phyloP scores from a whole-genome alignment of 2,329 filamentous ascomycete genomes.

The Knufia fluminis region DNA sequence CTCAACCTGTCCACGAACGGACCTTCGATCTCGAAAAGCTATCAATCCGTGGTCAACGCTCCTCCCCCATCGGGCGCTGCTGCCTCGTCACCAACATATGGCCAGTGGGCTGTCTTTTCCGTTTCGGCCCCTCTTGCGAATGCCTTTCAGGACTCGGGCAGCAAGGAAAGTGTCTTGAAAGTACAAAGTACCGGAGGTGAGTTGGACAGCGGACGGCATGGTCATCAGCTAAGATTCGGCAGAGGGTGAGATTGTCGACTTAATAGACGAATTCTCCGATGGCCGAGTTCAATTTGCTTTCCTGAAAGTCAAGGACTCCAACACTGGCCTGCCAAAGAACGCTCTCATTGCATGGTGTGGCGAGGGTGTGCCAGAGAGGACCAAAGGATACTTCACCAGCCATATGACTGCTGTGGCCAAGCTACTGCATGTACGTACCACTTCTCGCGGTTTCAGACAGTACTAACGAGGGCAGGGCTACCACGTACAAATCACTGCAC shows the following conservation, averaged over 20 bases:
- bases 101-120: constrained; percentile 87
- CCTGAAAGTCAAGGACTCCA: constrained; percentile 91
- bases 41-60: constrained; percentile 58
- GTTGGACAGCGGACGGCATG: constrained; percentile 15
- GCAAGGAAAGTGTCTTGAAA: constrained; percentile 91
- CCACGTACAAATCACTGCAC: constrained; percentile 93
- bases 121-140: constrained; percentile 87
- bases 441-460: constrained; percentile 8
- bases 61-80: constrained; percentile 47
- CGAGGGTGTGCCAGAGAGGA: constrained; percentile 93
- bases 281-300: constrained; percentile 95
- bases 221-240: constrained; percentile 23
- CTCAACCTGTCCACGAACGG: constrained; percentile 72
- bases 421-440: constrained; percentile 60
- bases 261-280: constrained; percentile 94
- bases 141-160: constrained; percentile 77
- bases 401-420: constrained; percentile 84
- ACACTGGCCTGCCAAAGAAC: constrained; percentile 79
- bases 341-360: constrained; percentile 95
- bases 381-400: constrained; percentile 97
- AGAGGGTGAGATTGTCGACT: constrained; percentile 85
- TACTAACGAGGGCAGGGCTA: constrained; percentile 53
- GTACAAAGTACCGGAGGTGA: constrained; percentile 83
- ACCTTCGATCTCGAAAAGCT: constrained; percentile 69
- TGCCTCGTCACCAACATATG: constrained; percentile 67